These are phyloP conservation scores for Boechera stricta DNA, from an alignment of 345 rosid species.

Conservation along the genomic window DNA sequence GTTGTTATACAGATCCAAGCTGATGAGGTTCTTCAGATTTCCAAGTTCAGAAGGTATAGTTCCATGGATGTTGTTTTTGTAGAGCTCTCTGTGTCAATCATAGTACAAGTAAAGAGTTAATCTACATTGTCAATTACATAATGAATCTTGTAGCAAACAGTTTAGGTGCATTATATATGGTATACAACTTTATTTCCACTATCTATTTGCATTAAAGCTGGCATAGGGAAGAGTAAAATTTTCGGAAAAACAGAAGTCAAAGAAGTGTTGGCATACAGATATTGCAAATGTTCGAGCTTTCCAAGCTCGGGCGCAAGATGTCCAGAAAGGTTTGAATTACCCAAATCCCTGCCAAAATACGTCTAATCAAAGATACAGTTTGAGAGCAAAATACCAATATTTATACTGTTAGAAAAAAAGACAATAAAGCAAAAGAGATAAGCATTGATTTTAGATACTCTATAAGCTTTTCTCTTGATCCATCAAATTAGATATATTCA, in stretches of 20 bases:
- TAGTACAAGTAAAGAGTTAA: slow-evolving; percentile 18
- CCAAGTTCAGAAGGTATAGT: slow-evolving; percentile 82
- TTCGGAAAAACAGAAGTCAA: background rate
- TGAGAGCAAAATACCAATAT: background rate
- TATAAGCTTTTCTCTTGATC: background rate
- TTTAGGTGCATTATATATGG: background rate
- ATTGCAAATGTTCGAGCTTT: slow-evolving; percentile 86
- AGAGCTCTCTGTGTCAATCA: slow-evolving; percentile 74
- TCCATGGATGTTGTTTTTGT: slow-evolving; percentile 89
- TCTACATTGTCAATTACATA: slow-evolving; percentile 12
- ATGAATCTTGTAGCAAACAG: background rate
- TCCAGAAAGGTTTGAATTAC: slow-evolving; percentile 89
- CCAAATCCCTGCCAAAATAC: slow-evolving; percentile 75
- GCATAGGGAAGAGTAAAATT: background rate
- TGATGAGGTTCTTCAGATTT: slow-evolving; percentile 83
- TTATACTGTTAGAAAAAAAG: background rate
- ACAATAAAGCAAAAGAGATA: background rate
- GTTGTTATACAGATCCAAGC: slow-evolving; percentile 97
- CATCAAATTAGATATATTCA: slow-evolving; percentile 20
- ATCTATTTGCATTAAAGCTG: slow-evolving; percentile 8
- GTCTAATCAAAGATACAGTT: slow-evolving; percentile 18
- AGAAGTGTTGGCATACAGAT: slow-evolving; percentile 64
- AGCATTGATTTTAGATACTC: background rate
- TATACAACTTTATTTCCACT: background rate
- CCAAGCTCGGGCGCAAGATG: slow-evolving; percentile 88